Conservation (phyloP, 2,329 filamentous ascomycete genomes). For the Calonectria ilicicola region DNA sequence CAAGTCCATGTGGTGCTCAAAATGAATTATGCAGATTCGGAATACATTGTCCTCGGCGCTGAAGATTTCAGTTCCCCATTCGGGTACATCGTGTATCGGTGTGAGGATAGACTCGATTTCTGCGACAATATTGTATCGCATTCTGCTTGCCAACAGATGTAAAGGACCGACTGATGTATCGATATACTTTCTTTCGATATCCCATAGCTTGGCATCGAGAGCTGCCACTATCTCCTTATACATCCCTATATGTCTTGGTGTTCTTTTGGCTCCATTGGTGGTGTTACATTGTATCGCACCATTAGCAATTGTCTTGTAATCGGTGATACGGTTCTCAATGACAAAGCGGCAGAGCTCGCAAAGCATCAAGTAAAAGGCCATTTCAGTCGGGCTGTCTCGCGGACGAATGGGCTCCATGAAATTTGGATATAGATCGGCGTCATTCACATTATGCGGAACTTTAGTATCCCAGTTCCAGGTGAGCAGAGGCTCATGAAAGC, state of each 20-base stretch:
- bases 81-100: slow-evolving; percentile 16
- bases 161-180: slow-evolving; percentile 11
- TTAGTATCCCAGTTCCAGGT: slow-evolving; percentile 23
- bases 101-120: slow-evolving; percentile 14
- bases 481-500: slow-evolving; percentile 20
- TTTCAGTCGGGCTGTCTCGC: slow-evolving; percentile 19
- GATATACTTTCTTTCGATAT: slow-evolving; percentile 6
- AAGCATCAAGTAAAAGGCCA: slow-evolving; percentile 16
- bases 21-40: slow-evolving; percentile 10
- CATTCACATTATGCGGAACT: slow-evolving; percentile 22
- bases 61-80: slow-evolving; percentile 24
- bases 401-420: slow-evolving; percentile 18
- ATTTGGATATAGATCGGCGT: slow-evolving; percentile 21
- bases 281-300: background rate
- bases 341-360: slow-evolving; percentile 12
- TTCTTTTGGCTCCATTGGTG: background rate
- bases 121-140: background rate
- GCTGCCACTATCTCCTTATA: background rate
- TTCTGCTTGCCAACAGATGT: slow-evolving; percentile 9
- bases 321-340: slow-evolving; percentile 21
- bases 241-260: background rate
- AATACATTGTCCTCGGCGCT: slow-evolving; percentile 22
- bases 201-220: slow-evolving; percentile 10
- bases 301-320: slow-evolving; percentile 4
- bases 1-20: slow-evolving; percentile 16